Evolutionary conservation across 164 flowering plant genomes (phyloP), one percentile per base, ranked within the genome.

Genomic region (Kingdonia uniflora): DNA sequence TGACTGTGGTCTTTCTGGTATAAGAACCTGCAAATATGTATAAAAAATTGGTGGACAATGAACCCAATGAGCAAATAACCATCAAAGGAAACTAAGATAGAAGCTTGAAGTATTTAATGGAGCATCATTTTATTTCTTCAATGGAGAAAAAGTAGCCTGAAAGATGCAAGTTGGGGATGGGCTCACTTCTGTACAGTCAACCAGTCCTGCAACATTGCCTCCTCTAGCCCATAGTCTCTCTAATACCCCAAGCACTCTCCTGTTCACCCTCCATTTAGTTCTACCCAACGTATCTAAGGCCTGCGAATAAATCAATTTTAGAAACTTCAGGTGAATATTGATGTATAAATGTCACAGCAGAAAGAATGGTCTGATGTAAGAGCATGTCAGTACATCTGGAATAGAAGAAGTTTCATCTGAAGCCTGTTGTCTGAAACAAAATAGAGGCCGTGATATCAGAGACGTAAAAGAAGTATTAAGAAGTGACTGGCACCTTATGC

Each of bases 251-350:
- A 85, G 80, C 38, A 91, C 73, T 68, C 73, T 79, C 74, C 43
- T 74, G 54, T 91, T 91, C 54, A 91, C 76, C 78, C 94, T 82
- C 98, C 98, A 91, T 66, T 84, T 87, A 26, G 95, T 85, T 64
- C 58, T 80, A 50, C 98, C 98, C 60, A 91, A 81, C 1, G 84
- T 81, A 77, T 91, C 90, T 70, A 91, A 70, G 14, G 96, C 98
- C 98, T 91, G 80, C n/a, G 24, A 56, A 40, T 14, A 42, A 29
- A 29, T 3, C 4, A 56, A 35, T 19, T 37, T 52, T 17, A 52
- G 16, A 19, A 29, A 22, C 5, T 56, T 20, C 20, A 19, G 6
- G 24, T 43, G 29, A 26, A 7, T 29, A 17, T 4, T 29, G 8
- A 29, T 29, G 35, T 29, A 29, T 29, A 29, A 29, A 29, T 8